A percentile compares a stretch with the other conserved stretches of the same genome.
Evolutionary conservation across 1,284 basidiomycete genomes (phyloP).

Genomic region (Sparassis latifolia): DNA sequence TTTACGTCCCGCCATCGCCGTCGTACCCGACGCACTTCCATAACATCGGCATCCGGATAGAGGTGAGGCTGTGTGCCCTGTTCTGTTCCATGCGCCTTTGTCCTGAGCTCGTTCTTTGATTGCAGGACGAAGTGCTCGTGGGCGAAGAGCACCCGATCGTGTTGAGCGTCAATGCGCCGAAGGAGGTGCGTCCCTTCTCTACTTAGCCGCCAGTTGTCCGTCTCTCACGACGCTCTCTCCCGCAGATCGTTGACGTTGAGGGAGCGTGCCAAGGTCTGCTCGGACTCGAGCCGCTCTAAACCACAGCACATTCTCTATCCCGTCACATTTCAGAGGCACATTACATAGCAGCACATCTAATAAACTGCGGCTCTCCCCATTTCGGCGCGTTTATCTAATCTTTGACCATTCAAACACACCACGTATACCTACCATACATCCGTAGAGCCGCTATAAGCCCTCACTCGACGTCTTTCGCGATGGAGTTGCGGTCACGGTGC

Average conservation of each 20-base stretch:
- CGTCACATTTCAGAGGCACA: too few species aligned
- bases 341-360: not conserved
- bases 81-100: not conserved
- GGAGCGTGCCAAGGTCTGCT: conserved; percentile 77
- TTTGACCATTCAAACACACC: not conserved
- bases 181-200: conserved; percentile 54
- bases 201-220: not conserved
- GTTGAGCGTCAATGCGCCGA: conserved; percentile 76
- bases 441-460: not conserved
- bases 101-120: not conserved
- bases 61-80: conserved; percentile 39
- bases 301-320: not conserved
- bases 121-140: conserved; percentile 80
- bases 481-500: not conserved
- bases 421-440: not conserved
- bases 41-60: conserved; percentile 85
- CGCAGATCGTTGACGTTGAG: conserved; percentile 77
- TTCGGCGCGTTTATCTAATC: not conserved
- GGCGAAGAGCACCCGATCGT: conserved; percentile 62
- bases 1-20: conserved; percentile 78
- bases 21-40: conserved; percentile 84
- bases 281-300: conserved; percentile 56
- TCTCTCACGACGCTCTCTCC: not conserved
- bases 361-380: not conserved
- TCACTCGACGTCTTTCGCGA: not conserved